Evolutionary conservation across 1,284 basidiomycete genomes (phyloP), one percentile per base, ranked within the genome.

Genomic region (Ceratobasidium sp.): DNA sequence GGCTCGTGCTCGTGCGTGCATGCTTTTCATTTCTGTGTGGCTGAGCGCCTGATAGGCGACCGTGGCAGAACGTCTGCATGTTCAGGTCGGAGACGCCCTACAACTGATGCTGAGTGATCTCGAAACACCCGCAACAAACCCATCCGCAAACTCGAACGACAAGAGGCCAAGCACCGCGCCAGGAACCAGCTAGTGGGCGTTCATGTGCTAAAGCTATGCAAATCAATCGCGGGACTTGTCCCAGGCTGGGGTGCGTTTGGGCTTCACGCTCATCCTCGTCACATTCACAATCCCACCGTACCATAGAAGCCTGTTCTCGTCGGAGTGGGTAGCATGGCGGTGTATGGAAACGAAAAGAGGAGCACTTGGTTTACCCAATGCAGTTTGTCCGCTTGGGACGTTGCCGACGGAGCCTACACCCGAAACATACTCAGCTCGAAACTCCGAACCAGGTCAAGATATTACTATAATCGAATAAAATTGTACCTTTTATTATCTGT

Each of bases 1-100:
- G 3, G 87, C 90, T 80, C 90, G 93, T 80, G 91, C 94, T 0
- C 93, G 94, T 95, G 64, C 70, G 82, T 76, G 27, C n/a, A 3
- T 27, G 38, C 64, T 12, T 57, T 71, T 57, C 18, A n/a, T n/a
- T 50, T 12, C 23, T 62, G 35, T 27, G 35, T 18, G 59, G n/a
- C 59, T 38, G 59, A 18, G 59, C 16, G 33, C 41, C 33, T 60
- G 59, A 38, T 38, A 20, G 20, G 20, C 41, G 20, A 10, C 41
- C 41, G 14, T 41, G 23, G 16, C 59, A 73, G 70, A 57, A 35
- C 55, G 70, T n/a, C 57, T 73, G n/a, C 70, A 73, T 62, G 44
- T 57, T 27, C 70, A 73, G 38, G 70, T 73, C 23, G 70, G 70
- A 23, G 70, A 52, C 38, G 70, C 70, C 10, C 44, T 73, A 4